Percentiles rank a stretch among this genome's conserved stretches.
Conservation (phyloP, 2,329 filamentous ascomycete genomes). For the Aplosporella prunicola region DNA sequence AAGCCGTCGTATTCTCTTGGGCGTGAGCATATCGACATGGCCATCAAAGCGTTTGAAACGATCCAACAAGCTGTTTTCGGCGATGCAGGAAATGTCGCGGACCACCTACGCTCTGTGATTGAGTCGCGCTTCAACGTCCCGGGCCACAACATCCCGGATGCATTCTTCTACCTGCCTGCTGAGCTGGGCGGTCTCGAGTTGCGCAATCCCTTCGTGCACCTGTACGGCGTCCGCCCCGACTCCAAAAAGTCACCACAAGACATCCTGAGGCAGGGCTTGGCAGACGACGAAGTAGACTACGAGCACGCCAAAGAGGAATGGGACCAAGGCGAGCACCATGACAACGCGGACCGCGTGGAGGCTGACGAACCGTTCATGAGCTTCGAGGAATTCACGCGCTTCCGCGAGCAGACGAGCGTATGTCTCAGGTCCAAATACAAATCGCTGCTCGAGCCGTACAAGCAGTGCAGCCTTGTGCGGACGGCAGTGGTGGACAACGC, state of each 20-base stretch:
- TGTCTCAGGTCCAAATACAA: slow-evolving; percentile 29
- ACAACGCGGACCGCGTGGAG: slow-evolving; percentile 17
- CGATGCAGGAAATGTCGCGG: slow-evolving; percentile 36
- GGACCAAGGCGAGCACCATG: slow-evolving; percentile 17
- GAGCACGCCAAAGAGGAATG: slow-evolving; percentile 20
- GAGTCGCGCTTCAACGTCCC: slow-evolving; percentile 29
- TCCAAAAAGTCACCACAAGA: slow-evolving; percentile 13
- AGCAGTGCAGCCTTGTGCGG: too few species aligned
- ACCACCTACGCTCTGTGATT: slow-evolving; percentile 39
- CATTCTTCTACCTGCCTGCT: slow-evolving; percentile 39
- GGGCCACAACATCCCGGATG: slow-evolving; percentile 31
- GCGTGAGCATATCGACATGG: slow-evolving; percentile 46
- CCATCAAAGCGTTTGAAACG: slow-evolving; percentile 41
- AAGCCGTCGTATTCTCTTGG: slow-evolving; percentile 47
- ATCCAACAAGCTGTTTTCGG: slow-evolving; percentile 46
- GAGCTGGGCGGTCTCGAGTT: slow-evolving; percentile 39
- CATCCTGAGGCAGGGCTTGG: slow-evolving; percentile 16
- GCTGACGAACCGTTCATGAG: slow-evolving; percentile 34
- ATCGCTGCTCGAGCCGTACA: slow-evolving; percentile 25
- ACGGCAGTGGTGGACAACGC: too few species aligned
- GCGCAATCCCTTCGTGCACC: slow-evolving; percentile 37
- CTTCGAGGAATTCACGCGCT: slow-evolving; percentile 36
- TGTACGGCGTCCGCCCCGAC: slow-evolving; percentile 30
- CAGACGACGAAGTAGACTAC: slow-evolving; percentile 27
- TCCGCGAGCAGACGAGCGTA: slow-evolving; percentile 32